Evolutionary conservation across 2,329 filamentous ascomycete genomes (phyloP), one percentile per base, ranked within the genome.

Genomic region (Botryotinia narcissicola): DNA sequence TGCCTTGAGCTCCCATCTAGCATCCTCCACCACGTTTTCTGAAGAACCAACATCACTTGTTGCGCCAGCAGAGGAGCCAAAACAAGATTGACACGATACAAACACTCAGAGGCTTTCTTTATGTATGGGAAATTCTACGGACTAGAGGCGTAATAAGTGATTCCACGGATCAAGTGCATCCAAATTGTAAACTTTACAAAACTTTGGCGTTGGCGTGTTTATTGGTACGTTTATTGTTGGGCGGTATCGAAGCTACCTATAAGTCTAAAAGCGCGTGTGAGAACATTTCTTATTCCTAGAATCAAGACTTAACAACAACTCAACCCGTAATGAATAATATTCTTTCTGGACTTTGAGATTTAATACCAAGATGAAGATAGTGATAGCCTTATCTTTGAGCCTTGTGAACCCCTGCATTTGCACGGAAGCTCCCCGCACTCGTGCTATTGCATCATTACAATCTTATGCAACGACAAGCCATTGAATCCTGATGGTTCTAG

Each of bases 11-110:
- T 81, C 80, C 14, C 78, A 80, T 60, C 72, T 81, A 20, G 71
- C 78, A 37, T 76, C 78, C 37, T 79, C 79, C 18, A 76, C 78
- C 59, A 80, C 80, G 66, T 73, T 80, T 29, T 80, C 79, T 29
- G 80, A 81, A 74, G 75, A 75, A 35, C 18, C 64, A 20, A 6
- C 73, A 40, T 25, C 75, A 62, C n/a, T 40, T 71, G 69, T 57
- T 4, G 62, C 73, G 16, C 32, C 59, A 35, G 51, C 70, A 18
- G 71, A 69, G 14, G 76, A 76, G 35, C 61, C 54, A 8, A 78
- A 78, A 37, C 71, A 75, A 63, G 75, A 77, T 61, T 77, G 51
- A 68, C 37, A 37, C n/a, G 25, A 25, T 22, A 22, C 22, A 32
- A 57, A 57, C n/a, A 42, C 48, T 57, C 18, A 25, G 10, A 4